A percentile compares a stretch with the other conserved stretches of the same genome.
phyloP scores from a whole-genome alignment of 345 rosid species.

The Litchi chinensis region DNA sequence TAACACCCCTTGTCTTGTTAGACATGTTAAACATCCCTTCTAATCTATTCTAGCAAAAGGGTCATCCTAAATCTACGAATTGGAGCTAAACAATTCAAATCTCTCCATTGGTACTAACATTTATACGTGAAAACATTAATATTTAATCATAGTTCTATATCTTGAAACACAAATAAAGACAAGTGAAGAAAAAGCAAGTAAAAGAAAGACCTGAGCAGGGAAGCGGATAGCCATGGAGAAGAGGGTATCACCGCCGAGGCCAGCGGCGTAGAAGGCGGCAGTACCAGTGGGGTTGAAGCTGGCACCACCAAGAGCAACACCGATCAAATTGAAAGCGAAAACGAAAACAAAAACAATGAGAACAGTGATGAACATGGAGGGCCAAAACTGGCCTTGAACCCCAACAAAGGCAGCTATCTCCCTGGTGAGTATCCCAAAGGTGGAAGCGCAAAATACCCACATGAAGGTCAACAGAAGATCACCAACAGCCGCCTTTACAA shows the following conservation, averaged over 20 bases:
- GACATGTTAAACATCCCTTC: not conserved
- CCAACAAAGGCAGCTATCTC: constrained; percentile 54
- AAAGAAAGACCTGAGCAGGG: constrained; percentile 73
- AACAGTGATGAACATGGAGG: constrained; percentile 51
- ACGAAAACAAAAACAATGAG: constrained; percentile 65
- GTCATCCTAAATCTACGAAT: not conserved
- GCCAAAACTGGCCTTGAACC: constrained; percentile 50
- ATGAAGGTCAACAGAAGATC: constrained; percentile 65
- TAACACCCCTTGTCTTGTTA: not conserved
- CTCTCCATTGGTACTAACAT: not conserved
- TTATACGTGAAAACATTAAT: not conserved
- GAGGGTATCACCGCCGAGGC: constrained; percentile 70
- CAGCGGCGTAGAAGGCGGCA: constrained; percentile 85
- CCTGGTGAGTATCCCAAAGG: constrained; percentile 61
- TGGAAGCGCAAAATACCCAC: constrained; percentile 76
- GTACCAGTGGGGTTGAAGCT: constrained; percentile 87
- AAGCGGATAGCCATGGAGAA: constrained; percentile 85
- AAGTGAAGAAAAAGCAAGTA: too few species aligned
- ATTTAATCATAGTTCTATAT: not conserved
- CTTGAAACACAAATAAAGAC: not conserved
- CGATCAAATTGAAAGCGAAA: constrained; percentile 59
- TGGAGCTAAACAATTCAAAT: not conserved
- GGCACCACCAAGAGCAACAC: constrained; percentile 76
- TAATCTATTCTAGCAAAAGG: not conserved
- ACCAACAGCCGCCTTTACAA: constrained; percentile 62